A percentile compares a stretch with the other conserved stretches of the same genome.
phyloP scores from a whole-genome alignment of 768 basidiomycete genomes.

The Kwoniella europaea region DNA sequence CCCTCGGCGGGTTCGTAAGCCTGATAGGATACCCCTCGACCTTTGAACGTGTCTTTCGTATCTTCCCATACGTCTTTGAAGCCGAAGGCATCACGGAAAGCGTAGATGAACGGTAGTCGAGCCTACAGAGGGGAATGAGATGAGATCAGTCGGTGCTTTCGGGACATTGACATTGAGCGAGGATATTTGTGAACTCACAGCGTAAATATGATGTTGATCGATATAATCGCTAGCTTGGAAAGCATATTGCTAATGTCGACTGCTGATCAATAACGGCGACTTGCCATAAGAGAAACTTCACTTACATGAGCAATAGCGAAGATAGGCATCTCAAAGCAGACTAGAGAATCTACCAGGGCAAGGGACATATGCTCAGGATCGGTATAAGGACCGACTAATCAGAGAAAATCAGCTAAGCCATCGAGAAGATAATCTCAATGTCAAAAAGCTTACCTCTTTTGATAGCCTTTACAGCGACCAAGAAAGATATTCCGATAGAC shows the following conservation, averaged over 20 bases:
- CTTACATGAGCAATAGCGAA: constrained; percentile 89
- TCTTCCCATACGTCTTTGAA: constrained; percentile 85
- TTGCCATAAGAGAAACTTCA: not conserved
- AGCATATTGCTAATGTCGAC: constrained; percentile 66
- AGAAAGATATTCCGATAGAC: constrained; percentile 77
- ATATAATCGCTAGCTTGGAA: constrained; percentile 90
- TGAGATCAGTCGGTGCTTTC: not conserved
- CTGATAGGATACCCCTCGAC: constrained; percentile 91
- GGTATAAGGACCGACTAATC: constrained; percentile 76
- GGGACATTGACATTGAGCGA: too few species aligned
- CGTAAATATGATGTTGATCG: constrained; percentile 67
- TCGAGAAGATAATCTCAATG: not conserved
- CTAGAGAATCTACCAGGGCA: constrained; percentile 84
- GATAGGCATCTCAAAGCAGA: constrained; percentile 96
- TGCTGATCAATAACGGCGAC: too few species aligned
- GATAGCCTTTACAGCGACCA: constrained; percentile 82
- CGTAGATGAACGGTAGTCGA: constrained; percentile 85
- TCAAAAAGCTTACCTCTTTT: constrained; percentile 60
- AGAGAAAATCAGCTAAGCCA: constrained; percentile 4
- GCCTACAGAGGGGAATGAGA: constrained; percentile 33
- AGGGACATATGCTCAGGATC: constrained; percentile 87
- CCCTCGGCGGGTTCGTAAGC: constrained; percentile 97
- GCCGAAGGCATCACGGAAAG: constrained; percentile 86
- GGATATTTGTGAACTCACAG: constrained; percentile 61
- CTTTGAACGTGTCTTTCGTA: constrained; percentile 76